Evolutionary conservation across 495 filamentous ascomycete species (phyloP).

Genomic region (Neurospora terricola): DNA sequence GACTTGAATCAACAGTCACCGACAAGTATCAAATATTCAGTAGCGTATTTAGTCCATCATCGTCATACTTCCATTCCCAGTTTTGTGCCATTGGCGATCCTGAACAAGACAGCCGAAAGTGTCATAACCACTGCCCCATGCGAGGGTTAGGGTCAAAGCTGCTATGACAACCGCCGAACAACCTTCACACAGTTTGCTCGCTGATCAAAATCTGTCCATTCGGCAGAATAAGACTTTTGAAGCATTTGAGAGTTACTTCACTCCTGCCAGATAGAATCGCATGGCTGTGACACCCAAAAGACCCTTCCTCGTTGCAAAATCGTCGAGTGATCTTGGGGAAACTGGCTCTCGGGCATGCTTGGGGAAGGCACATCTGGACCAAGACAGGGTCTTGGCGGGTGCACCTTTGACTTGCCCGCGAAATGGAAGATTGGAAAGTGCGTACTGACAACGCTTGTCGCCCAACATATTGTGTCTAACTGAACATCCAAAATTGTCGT

Average conservation of each 20-base stretch:
- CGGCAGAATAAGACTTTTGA: too few species aligned
- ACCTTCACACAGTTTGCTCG: background rate
- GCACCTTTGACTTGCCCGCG: background rate
- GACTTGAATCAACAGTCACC: background rate
- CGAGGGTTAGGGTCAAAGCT: background rate
- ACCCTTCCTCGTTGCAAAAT: too few species aligned
- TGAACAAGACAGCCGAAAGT: background rate
- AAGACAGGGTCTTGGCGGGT: background rate
- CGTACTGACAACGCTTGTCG: background rate
- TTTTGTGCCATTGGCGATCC: background rate
- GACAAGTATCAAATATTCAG: background rate
- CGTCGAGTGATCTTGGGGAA: too few species aligned
- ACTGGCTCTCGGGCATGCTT: too few species aligned
- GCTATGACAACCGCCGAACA: background rate
- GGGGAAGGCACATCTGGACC: background rate
- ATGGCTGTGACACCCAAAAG: too few species aligned
- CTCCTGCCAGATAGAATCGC: too few species aligned
- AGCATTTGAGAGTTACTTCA: too few species aligned
- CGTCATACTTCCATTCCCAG: background rate
- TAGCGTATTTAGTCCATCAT: background rate
- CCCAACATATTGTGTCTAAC: background rate
- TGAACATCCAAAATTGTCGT: too few species aligned
- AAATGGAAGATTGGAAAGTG: background rate
- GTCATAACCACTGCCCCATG: background rate
- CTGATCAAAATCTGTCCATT: too few species aligned